These are phyloP conservation scores for Rhizopus delemar DNA, from an alignment of 371 early-diverging fungal species.

Conservation along the genomic window DNA sequence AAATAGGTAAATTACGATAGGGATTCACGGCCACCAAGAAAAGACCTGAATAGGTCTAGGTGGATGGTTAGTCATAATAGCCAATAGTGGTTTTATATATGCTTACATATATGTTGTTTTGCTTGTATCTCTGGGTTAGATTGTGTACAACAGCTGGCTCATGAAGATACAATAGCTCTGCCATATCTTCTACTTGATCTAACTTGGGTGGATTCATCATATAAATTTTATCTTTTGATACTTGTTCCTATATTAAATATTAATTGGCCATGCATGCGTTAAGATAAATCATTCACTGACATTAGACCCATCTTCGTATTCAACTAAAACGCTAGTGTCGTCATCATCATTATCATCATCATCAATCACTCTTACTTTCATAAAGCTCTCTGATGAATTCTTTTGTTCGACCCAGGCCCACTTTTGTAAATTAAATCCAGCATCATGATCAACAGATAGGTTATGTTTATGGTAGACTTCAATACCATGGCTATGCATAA, in stretches of 20 bases:
- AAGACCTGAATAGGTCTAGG: conserved; percentile 98
- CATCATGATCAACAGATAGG: conserved; percentile 15
- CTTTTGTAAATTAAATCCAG: conserved; percentile 27
- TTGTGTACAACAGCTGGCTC: conserved; percentile 99
- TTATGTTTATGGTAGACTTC: conserved; percentile 24
- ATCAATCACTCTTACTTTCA: conserved; percentile 7
- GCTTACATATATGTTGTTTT: conserved; percentile 91
- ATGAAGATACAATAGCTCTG: conserved; percentile 95
- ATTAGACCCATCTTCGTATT: conserved; percentile 19
- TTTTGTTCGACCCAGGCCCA: conserved; percentile 22
- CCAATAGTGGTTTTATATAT: neutral
- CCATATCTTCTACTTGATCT: conserved; percentile 98
- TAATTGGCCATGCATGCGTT: neutral
- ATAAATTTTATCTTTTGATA: conserved; percentile 68
- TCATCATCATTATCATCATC: conserved; percentile 12
- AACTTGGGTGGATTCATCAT: conserved; percentile 99
- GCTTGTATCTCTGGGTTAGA: conserved; percentile 86
- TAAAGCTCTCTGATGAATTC: conserved; percentile 6
- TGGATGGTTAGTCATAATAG: neutral
- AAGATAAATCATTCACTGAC: neutral
- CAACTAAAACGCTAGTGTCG: conserved; percentile 4
- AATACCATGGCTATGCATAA: conserved; percentile 26
- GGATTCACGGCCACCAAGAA: conserved; percentile 99
- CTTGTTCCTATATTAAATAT: conserved; percentile 6
- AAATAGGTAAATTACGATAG: conserved; percentile 92